A percentile compares a stretch with the other conserved stretches of the same genome.
Evolutionary conservation across 805 yeast genomes (phyloP).

Genomic region (Candida orba): DNA sequence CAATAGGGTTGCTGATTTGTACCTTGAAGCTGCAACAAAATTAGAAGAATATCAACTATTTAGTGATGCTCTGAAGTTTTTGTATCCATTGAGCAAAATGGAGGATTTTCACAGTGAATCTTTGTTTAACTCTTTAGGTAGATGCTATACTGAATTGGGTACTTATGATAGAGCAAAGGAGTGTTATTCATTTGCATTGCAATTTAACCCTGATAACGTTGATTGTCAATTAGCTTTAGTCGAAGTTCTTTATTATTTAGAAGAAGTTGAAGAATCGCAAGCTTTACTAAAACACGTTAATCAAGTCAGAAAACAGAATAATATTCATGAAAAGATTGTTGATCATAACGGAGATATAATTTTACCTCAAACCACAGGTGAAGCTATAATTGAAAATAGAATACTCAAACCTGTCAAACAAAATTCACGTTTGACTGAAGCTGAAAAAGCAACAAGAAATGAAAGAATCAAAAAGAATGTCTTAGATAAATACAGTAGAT

Average conservation of each 20-base stretch:
- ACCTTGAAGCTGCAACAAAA: conserved; percentile 66
- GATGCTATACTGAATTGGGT: conserved; percentile 68
- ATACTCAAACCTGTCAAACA: conserved; percentile 22
- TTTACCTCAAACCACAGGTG: neutral
- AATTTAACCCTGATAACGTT: conserved; percentile 52
- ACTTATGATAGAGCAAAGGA: conserved; percentile 58
- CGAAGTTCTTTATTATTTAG: conserved; percentile 67
- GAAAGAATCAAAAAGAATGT: conserved; percentile 51
- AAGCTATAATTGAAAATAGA: conserved; percentile 20
- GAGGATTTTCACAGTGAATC: conserved; percentile 47
- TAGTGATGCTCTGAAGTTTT: conserved; percentile 69
- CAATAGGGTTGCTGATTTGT: conserved; percentile 64
- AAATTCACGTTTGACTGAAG: conserved; percentile 27
- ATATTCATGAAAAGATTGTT: conserved; percentile 18
- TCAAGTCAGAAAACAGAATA: conserved; percentile 27
- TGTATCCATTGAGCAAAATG: conserved; percentile 47
- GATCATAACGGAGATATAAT: conserved; percentile 11
- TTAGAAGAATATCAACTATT: conserved; percentile 62
- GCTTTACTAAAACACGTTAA: conserved; percentile 47
- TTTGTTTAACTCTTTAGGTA: conserved; percentile 49
- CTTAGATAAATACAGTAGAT: conserved; percentile 44
- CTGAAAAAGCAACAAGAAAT: conserved; percentile 50
- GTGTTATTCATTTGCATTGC: conserved; percentile 47
- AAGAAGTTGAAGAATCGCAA: conserved; percentile 51
- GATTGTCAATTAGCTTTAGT: conserved; percentile 75